These are phyloP conservation scores for Entonaema liquescens DNA, from an alignment of 495 filamentous ascomycete species.

Conservation along the genomic window DNA sequence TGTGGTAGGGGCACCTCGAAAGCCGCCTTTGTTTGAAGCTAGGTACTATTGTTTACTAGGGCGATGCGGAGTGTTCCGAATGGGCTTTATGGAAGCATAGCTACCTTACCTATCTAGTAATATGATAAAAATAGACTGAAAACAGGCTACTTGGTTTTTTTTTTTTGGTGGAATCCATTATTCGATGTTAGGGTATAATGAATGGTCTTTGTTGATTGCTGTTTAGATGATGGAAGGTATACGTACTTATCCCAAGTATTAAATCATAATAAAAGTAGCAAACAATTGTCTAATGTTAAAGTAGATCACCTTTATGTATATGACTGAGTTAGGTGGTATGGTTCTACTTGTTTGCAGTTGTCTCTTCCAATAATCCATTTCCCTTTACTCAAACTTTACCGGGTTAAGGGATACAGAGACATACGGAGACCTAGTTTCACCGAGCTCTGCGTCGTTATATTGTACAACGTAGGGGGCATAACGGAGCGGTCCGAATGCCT, in stretches of 20 bases:
- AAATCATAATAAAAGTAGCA: no score
- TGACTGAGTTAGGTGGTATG: background rate
- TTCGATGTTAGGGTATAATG: background rate
- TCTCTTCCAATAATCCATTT: no score
- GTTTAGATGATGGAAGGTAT: background rate
- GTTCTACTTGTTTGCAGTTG: background rate
- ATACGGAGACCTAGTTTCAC: background rate
- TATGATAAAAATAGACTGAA: no score
- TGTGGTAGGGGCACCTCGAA: background rate
- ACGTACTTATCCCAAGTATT: no score
- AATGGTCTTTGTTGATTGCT: background rate
- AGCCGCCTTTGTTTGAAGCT: background rate
- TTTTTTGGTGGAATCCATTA: background rate
- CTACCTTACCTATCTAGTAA: no score
- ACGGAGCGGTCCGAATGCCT: slow-evolving; percentile 10
- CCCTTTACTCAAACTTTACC: background rate
- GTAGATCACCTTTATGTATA: background rate
- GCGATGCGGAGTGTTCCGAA: no score
- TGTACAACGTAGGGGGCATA: background rate
- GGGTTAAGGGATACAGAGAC: background rate
- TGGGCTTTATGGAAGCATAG: no score
- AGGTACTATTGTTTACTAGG: background rate
- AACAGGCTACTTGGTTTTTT: no score
- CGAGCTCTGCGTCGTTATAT: background rate
- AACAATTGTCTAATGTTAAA: background rate